Evolutionary conservation across 2,329 filamentous ascomycete genomes (phyloP), one percentile per base, ranked within the genome.

Genomic region (Shiraia sp.): DNA sequence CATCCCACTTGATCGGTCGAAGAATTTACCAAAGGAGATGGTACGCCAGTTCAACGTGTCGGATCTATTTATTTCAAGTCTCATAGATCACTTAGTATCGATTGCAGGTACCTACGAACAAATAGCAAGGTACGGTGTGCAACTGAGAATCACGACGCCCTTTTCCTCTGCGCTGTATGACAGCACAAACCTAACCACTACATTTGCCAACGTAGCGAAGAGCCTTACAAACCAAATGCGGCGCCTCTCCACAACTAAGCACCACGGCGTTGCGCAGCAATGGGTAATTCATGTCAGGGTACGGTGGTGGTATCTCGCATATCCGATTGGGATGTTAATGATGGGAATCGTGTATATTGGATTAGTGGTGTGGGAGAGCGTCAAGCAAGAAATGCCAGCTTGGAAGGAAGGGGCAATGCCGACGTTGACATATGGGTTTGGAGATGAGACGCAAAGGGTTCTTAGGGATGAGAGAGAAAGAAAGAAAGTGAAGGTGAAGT

Each of bases 361-460:
- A 13, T 14, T 14, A 8, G 31, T 23, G 6, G 45, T 42, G 22
- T 8, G 44, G 3, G 37, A 48, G 14, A 41, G 40, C 1, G 31
- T 31, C 10, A 16, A 33, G 3, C 23, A 44, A 9, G 19, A 24
- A 1, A 6, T 45, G n/a, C 41, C 41, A 3, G 37, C 45, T 1
- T 48, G 45, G 41, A 48, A 48, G 14, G 45, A 45, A 12, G 19
- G 5, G 3, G 41, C 37, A 3, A 15, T 36, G 17, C 45, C 37
- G 7, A 42, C 41, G 14, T 22, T 48, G 9, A 16, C 42, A 10
- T 25, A 48, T 27, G 45, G 45, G 1, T 33, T 48, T 16, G 15
- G 36, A 7, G 32, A 42, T 10, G 45, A 48, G 24, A 39, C 45
- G 10, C 45, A 48, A 16, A 32, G 31, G 6, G 10, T 45, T 8